Percentiles rank a stretch among this genome's conserved stretches.
Conservation (phyloP, 2,329 filamentous ascomycete genomes). For the Colletotrichum sp. region DNA sequence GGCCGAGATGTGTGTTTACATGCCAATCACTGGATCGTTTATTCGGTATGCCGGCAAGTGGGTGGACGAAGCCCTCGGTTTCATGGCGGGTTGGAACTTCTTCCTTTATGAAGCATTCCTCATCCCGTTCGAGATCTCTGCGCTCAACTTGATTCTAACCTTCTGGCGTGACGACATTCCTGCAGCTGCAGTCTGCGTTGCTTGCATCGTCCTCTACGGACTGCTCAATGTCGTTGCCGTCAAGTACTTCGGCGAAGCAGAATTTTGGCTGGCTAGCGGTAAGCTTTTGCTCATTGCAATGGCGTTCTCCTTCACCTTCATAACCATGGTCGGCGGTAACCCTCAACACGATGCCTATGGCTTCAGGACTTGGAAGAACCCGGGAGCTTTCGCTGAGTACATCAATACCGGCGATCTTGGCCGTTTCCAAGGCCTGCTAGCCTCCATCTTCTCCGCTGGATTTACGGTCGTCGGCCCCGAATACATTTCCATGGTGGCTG, state of each 20-base stretch:
- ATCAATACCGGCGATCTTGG: conserved; percentile 67
- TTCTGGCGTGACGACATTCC: conserved; percentile 20
- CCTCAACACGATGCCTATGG: conserved; percentile 72
- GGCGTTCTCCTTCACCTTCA: conserved; percentile 76
- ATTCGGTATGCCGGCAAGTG: conserved; percentile 69
- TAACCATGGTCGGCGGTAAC: conserved; percentile 81
- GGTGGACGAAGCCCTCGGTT: conserved; percentile 70
- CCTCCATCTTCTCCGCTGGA: conserved; percentile 67
- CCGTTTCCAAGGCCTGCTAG: conserved; percentile 73
- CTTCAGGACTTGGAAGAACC: conserved; percentile 70
- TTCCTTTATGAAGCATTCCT: conserved; percentile 49
- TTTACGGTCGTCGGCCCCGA: conserved; percentile 72
- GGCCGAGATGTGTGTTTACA: conserved; percentile 68
- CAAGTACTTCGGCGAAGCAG: conserved; percentile 54
- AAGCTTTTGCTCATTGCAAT: conserved; percentile 72
- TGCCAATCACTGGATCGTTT: conserved; percentile 68
- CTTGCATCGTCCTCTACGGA: conserved; percentile 23
- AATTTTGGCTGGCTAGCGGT: conserved; percentile 69
- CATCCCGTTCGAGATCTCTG: conserved; percentile 49
- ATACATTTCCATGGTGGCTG: conserved; percentile 73
- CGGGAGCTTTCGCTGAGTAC: conserved; percentile 66
- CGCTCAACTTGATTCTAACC: conserved; percentile 35
- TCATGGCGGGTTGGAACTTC: conserved; percentile 53
- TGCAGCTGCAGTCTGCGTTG: conserved; percentile 12
- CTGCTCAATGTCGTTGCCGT: conserved; percentile 33